Base-by-base conservation (phyloP, 352 stramenopile genomes). In the Hyaloperonospora brassicae region DNA sequence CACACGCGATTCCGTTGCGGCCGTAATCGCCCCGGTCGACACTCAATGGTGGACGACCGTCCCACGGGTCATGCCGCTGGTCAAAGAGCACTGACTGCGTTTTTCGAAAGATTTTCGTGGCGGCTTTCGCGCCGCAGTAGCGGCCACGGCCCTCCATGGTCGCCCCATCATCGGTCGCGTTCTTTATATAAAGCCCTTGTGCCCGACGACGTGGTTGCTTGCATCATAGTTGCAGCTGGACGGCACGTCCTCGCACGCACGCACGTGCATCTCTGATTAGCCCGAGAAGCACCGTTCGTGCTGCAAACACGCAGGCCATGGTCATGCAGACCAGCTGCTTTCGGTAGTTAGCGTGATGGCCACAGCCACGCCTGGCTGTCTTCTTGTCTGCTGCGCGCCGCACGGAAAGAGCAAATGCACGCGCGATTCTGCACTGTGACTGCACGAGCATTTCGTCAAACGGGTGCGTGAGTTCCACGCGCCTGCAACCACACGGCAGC, bases 91-190 rank as follows among this genome's bases (percentile, higher is more conserved):
- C 57, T 35, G 57, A 41, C 57, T 69, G 57, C 59, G 56, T 59
- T 55, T 51, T 69, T 69, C 57, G 49, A 69, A 55, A 59, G 58
- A 62, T 62, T 49, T 17, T 2, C 22, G 38, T 10, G 35, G 35
- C 46, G 21, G 24, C 40, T 35, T 21, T 55, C 27, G 41, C 49
- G 50, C 50, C 41, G 23, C 43, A 46, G 3, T 44, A 0, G 22
- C 24, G 17, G 17, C 17, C 17, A 17, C 17, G 17, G 17, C 17
- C 24, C 10, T 36, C 23, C 13, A 31, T 40, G 41, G 44, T 35
- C 23, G 31, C 51, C 14, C n/a, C 34, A 34, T 39, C 42, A 47
- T 56, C 27, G 7, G 10, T 46, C 42, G 23, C 13, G 14, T 54
- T 59, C 48, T 39, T 59, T 59, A 21, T 59, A 21, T 2, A 52